These are phyloP conservation scores for Mycena vitilis DNA, from an alignment of 768 basidiomycete species.

Conservation along the genomic window DNA sequence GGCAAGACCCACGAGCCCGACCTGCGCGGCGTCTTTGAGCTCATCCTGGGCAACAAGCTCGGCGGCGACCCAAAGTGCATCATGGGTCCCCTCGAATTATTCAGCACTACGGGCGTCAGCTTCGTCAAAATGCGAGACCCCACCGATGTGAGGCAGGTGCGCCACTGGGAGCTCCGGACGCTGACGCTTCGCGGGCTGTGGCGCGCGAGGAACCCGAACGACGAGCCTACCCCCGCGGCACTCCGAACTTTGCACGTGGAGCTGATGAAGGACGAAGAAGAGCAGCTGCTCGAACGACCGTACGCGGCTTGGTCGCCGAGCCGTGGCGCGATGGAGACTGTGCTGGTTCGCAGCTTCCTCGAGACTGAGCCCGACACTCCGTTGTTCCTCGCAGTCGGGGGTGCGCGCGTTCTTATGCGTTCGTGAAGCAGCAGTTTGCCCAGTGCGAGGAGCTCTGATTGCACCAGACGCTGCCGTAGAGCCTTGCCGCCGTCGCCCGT, in stretches of 20 bases:
- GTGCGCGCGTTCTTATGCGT: constrained; percentile 21
- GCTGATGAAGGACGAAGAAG: constrained; percentile 13
- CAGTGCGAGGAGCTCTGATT: too few species aligned
- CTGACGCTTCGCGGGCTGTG: constrained; percentile 21
- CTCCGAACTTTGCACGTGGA: constrained; percentile 6
- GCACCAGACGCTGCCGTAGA: too few species aligned
- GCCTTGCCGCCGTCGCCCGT: too few species aligned
- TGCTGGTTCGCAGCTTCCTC: constrained; percentile 21
- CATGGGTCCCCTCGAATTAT: neutral
- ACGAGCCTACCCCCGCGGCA: constrained; percentile 7
- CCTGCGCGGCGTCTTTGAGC: constrained; percentile 19
- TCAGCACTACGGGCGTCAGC: neutral
- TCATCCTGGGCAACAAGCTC: constrained; percentile 11
- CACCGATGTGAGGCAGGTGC: neutral
- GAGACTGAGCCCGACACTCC: constrained; percentile 1
- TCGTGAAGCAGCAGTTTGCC: neutral
- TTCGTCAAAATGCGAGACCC: neutral
- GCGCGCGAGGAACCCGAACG: constrained; percentile 13
- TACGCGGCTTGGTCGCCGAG: constrained; percentile 18
- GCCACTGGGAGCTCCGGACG: constrained; percentile 6
- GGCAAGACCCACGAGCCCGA: constrained; percentile 8
- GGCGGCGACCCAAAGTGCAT: neutral
- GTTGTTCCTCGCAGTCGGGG: constrained; percentile 25
- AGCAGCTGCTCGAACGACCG: neutral
- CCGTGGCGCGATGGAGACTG: constrained; percentile 16